A percentile compares a stretch with the other conserved stretches of the same genome.
phyloP scores from a whole-genome alignment of 2,329 filamentous ascomycete genomes.

The Alternaria postmessia region DNA sequence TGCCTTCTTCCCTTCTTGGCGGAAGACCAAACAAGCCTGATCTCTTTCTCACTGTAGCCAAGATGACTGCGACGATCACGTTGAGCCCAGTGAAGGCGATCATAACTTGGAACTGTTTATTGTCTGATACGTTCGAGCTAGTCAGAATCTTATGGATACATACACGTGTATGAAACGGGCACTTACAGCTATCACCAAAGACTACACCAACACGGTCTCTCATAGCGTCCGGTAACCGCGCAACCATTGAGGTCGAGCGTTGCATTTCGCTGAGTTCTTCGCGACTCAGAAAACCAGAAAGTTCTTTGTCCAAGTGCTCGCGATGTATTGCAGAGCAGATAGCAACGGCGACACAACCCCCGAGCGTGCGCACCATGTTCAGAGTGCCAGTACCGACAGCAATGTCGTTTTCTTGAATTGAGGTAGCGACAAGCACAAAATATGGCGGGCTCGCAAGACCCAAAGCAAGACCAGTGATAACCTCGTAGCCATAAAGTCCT shows the following conservation, averaged over 20 bases:
- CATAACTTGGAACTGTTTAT: slow-evolving; percentile 43
- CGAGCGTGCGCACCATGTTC: slow-evolving; percentile 45
- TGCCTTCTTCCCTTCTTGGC: slow-evolving; percentile 31
- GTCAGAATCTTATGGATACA: not conserved
- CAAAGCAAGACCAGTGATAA: slow-evolving; percentile 39
- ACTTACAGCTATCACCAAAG: slow-evolving; percentile 36
- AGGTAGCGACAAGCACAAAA: slow-evolving; percentile 37
- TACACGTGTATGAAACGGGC: not conserved
- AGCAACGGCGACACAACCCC: slow-evolving; percentile 42
- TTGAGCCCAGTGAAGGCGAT: slow-evolving; percentile 38
- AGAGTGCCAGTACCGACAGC: slow-evolving; percentile 41
- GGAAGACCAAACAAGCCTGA: slow-evolving; percentile 32
- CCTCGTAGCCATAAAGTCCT: slow-evolving; percentile 39
- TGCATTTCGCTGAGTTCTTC: slow-evolving; percentile 33
- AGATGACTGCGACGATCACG: slow-evolving; percentile 28
- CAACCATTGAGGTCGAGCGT: slow-evolving; percentile 25
- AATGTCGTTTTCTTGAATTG: slow-evolving; percentile 34
- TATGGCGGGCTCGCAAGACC: slow-evolving; percentile 39
- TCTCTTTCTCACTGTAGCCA: slow-evolving; percentile 34
- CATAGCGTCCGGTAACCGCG: slow-evolving; percentile 24
- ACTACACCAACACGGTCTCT: slow-evolving; percentile 29
- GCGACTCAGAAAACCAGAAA: slow-evolving; percentile 30
- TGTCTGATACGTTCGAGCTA: slow-evolving; percentile 16
- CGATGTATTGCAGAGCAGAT: slow-evolving; percentile 44
- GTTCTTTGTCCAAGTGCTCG: slow-evolving; percentile 20